Base-by-base conservation (phyloP, 805 yeast species). In the Yarrowia keelungensis region DNA sequence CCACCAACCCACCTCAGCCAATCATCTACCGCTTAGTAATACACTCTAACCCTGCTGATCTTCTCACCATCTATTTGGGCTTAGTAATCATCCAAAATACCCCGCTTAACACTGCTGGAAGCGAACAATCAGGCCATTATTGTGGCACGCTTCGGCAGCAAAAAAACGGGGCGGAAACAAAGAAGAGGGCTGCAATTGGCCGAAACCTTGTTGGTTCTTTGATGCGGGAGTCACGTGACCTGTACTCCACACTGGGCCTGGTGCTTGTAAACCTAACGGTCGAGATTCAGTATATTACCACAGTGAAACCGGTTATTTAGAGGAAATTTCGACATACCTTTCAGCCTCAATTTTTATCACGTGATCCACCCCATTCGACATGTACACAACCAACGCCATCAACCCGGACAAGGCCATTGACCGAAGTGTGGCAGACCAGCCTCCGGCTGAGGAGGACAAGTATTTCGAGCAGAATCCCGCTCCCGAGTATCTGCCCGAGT, bases 361-460 rank as follows among this genome's bases (percentile, higher is more conserved):
- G 5, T 14, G 11, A 10, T 15, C 16, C 36, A 47, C 53, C 22
- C 35, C 22, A 1, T 11, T 5, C 41, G 14, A 16, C 14, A 62
- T 62, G 67, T 62, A 62, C 56, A 83, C 84, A 8, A 82, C 73
- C 68, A 82, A 82, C 51, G 82, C 84, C 11, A 82, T 70, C 15
- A 81, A 62, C 46, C 67, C 67, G 10, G 56, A 79, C 0, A 77
- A 89, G 5, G 98, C 98, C 14, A 90, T 94, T 54, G 97, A 93
- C 77, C 82, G 97, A 68, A 76, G 84, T 1, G 81, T 88, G 3
- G 91, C 91, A 4, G 90, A 86, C 59, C 88, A 89, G 74, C 95
- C 94, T 0, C 90, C 90, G 2, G 97, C 97, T 0, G 81, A 72
- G 50, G 98, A 93, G 75, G 90, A 89, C 71, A 79, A 80, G 65